Percentiles rank a stretch among this genome's conserved stretches.
These are phyloP conservation scores for Phytophthora brassicae DNA, from an alignment of 352 stramenopile genomes.

Conservation along the genomic window DNA sequence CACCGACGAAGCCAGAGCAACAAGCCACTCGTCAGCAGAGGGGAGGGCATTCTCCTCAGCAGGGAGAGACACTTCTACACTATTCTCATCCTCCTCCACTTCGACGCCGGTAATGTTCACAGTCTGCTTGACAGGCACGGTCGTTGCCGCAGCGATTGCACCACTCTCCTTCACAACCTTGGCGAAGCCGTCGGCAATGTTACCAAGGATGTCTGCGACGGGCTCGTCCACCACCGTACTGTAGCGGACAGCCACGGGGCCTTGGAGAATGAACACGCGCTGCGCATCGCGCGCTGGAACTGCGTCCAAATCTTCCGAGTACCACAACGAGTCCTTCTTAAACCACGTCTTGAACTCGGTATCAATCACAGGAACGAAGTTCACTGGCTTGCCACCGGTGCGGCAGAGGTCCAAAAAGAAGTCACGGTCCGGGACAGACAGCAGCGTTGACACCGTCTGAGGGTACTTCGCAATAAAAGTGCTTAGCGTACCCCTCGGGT, in stretches of 20 bases:
- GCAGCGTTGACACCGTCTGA: conserved; percentile 44
- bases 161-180: conserved; percentile 43
- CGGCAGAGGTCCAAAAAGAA: conserved; percentile 86
- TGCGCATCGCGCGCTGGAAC: conserved; percentile 76
- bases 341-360: conserved; percentile 85
- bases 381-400: conserved; percentile 82
- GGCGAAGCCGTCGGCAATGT: conserved; percentile 60
- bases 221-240: conserved; percentile 76
- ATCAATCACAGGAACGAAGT: conserved; percentile 86
- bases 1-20: conserved; percentile 33
- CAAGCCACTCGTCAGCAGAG: conserved; percentile 44
- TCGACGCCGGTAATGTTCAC: conserved; percentile 28
- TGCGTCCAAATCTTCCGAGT: conserved; percentile 86
- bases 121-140: conserved; percentile 7
- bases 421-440: conserved; percentile 77
- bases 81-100: conserved; percentile 26
- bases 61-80: conserved; percentile 35
- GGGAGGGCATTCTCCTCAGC: conserved; percentile 28
- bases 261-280: conserved; percentile 85
- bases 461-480: conserved; percentile 64
- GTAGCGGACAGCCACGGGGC: conserved; percentile 79
- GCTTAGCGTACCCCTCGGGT: conserved; percentile 45
- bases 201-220: conserved; percentile 72
- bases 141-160: neutral
- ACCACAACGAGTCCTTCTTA: conserved; percentile 92